Percentiles rank a stretch among this genome's conserved stretches.
Conservation (phyloP, 2,329 filamentous ascomycete genomes). For the Dichotomopilus funicola region DNA sequence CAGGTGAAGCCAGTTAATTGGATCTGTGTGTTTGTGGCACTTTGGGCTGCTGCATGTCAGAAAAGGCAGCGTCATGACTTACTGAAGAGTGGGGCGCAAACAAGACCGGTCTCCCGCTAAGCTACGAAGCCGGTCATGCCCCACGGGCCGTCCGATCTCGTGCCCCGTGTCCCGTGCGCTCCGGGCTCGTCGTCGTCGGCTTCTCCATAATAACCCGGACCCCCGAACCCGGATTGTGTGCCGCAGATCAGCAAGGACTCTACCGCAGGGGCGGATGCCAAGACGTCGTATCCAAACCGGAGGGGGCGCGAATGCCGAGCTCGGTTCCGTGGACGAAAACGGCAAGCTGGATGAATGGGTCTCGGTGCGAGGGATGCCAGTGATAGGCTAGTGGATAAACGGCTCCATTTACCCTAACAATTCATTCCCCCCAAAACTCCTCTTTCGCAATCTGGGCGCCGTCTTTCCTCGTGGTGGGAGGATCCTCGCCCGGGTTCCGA, state of each 20-base stretch:
- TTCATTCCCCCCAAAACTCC: not conserved
- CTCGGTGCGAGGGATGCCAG: not conserved
- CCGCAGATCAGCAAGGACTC: too few species aligned
- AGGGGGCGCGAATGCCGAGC: not conserved
- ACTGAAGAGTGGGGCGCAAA: not conserved
- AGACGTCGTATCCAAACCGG: too few species aligned
- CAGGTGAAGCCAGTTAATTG: constrained; percentile 2
- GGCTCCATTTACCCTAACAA: constrained; percentile 19
- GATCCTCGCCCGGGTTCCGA: constrained; percentile 2
- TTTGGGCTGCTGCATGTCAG: constrained; percentile 14
- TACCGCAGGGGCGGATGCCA: not conserved
- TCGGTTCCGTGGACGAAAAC: not conserved
- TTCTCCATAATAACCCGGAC: constrained; percentile 6
- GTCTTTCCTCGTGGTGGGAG: not conserved
- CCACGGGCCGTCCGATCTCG: too few species aligned
- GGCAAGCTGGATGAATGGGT: constrained; percentile 12
- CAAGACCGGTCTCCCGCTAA: too few species aligned
- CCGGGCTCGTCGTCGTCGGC: constrained; percentile 1
- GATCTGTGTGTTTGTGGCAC: constrained; percentile 3
- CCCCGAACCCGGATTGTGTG: too few species aligned
- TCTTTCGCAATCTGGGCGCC: constrained; percentile 11
- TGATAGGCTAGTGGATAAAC: constrained; percentile 1
- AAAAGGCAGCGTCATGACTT: not conserved
- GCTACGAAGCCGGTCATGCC: too few species aligned
- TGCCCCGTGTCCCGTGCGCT: not conserved